A percentile compares a stretch with the other conserved stretches of the same genome.
These are phyloP conservation scores for Arthrocladium fulminans DNA, from an alignment of 2,329 filamentous ascomycete genomes.

Conservation along the genomic window DNA sequence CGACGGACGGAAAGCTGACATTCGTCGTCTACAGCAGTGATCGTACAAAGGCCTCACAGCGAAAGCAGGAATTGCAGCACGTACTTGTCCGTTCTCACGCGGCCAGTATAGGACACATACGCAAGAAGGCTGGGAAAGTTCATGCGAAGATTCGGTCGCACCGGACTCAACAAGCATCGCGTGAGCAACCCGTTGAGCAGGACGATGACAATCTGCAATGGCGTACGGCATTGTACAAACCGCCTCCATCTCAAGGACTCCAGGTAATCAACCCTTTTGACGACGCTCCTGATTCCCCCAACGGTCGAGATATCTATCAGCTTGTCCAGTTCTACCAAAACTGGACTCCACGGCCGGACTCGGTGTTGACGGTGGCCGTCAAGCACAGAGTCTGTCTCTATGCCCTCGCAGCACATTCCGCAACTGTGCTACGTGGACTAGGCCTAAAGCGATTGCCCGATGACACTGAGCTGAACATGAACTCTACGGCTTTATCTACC, in stretches of 20 bases:
- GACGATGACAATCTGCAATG: background rate
- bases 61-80: no score
- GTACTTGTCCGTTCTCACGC: no score
- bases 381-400: background rate
- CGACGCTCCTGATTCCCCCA: background rate
- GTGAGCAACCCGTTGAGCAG: background rate
- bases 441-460: no score
- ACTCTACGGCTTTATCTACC: no score
- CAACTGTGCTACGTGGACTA: background rate
- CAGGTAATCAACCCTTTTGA: background rate
- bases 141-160: background rate
- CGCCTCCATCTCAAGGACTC: background rate
- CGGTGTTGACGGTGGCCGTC: background rate
- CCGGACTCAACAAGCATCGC: background rate
- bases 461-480: no score
- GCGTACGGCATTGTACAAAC: background rate
- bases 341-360: background rate
- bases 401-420: background rate
- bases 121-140: no score
- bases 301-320: background rate
- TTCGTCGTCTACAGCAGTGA: no score
- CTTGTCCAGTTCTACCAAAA: background rate
- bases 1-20: no score
- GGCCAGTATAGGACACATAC: no score
- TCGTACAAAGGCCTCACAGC: no score